Conservation (phyloP, 2,329 filamentous ascomycete species). For the Penicillium sp. region DNA sequence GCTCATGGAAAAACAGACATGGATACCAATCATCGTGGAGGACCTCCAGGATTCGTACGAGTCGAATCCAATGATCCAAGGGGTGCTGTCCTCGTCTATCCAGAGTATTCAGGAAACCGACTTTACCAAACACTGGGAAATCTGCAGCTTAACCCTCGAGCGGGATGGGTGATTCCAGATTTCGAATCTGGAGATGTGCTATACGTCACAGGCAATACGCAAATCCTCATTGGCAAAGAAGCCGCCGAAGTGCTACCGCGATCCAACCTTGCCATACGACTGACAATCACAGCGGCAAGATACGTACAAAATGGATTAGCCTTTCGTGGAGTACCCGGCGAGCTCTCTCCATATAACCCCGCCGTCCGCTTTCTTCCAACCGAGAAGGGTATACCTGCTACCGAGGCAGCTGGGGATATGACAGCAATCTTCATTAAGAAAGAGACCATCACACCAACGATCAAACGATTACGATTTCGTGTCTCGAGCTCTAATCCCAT, state of each 20-base stretch:
- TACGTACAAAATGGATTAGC: slow-evolving; percentile 63
- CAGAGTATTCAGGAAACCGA: slow-evolving; percentile 82
- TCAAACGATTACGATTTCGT: slow-evolving; percentile 65
- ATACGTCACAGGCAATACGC: slow-evolving; percentile 67
- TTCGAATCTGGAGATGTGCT: slow-evolving; percentile 71
- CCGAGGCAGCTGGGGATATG: slow-evolving; percentile 12
- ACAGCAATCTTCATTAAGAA: slow-evolving; percentile 60
- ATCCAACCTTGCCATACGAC: slow-evolving; percentile 70
- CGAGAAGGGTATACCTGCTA: background rate
- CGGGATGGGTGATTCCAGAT: slow-evolving; percentile 72
- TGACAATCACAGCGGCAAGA: slow-evolving; percentile 57
- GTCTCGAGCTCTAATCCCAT: slow-evolving; percentile 39
- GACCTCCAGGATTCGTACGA: slow-evolving; percentile 70
- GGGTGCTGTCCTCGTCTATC: slow-evolving; percentile 64
- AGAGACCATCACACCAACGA: slow-evolving; percentile 62
- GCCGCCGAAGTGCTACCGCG: slow-evolving; percentile 65
- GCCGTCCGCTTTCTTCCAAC: background rate
- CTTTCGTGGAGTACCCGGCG: background rate
- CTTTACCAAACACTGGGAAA: slow-evolving; percentile 80
- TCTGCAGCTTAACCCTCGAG: slow-evolving; percentile 62
- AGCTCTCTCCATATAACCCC: background rate
- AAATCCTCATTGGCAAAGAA: slow-evolving; percentile 64
- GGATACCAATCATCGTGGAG: slow-evolving; percentile 83
- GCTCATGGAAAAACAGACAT: slow-evolving; percentile 63
- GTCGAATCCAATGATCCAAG: slow-evolving; percentile 57